Percentiles rank a stretch among this genome's conserved stretches.
These are phyloP conservation scores for Barnettozyma populi DNA, from an alignment of 805 yeast species.

Conservation along the genomic window DNA sequence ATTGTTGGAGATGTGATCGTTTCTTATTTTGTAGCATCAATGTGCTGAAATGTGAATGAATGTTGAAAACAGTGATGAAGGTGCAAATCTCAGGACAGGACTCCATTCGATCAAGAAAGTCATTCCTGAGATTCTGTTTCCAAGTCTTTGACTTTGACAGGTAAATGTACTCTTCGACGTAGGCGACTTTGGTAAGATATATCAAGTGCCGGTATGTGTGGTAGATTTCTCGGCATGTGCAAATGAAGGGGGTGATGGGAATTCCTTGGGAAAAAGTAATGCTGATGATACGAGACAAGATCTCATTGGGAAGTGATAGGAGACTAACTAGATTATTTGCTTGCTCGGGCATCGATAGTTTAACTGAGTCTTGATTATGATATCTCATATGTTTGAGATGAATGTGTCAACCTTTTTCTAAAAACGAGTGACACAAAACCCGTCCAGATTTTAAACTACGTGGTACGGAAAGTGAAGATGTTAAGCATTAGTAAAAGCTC, in stretches of 20 bases:
- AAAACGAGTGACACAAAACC: neutral
- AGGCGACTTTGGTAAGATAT: conserved; percentile 10
- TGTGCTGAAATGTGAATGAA: conserved; percentile 8
- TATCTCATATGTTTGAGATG: too few relatives aligned
- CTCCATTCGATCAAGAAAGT: conserved; percentile 1
- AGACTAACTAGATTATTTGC: neutral
- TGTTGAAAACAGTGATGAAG: conserved; percentile 1
- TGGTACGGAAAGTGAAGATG: too few relatives aligned
- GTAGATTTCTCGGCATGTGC: conserved; percentile 10
- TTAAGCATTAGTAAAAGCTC: neutral
- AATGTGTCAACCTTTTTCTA: neutral
- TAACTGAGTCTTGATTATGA: too few relatives aligned
- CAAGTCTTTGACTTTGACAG: neutral
- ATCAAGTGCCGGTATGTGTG: conserved; percentile 8
- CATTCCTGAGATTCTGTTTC: neutral
- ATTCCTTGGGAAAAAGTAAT: conserved; percentile 1
- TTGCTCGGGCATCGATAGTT: neutral
- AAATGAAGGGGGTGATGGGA: conserved; percentile 14
- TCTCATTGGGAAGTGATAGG: conserved; percentile 15
- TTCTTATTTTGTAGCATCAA: neutral
- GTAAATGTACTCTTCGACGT: conserved; percentile 6
- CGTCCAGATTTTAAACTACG: neutral
- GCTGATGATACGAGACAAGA: conserved; percentile 11
- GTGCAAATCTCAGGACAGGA: neutral
- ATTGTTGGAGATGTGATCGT: neutral